phyloP scores from a whole-genome alignment of 106 monocot species.

The Dioscorea dumetorum region DNA sequence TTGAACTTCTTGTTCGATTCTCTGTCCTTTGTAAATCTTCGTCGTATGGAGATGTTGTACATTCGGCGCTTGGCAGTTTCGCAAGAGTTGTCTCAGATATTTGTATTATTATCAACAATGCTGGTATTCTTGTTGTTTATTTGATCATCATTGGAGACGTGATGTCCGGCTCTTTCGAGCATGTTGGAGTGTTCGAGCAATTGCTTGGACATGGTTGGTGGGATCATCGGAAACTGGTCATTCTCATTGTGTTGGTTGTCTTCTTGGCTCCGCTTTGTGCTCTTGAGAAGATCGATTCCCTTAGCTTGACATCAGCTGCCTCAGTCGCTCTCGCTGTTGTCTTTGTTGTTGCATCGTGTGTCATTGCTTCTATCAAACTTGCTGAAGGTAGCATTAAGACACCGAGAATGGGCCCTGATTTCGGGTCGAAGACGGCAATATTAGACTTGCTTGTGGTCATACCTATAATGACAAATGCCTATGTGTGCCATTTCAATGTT shows the following conservation, averaged over 20 bases:
- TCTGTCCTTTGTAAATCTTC: constrained; percentile 39
- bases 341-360: constrained; percentile 45
- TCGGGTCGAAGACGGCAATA: constrained; percentile 37
- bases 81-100: constrained; percentile 48
- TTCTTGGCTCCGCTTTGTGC: constrained; percentile 67
- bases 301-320: constrained; percentile 65
- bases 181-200: constrained; percentile 64
- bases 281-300: constrained; percentile 73
- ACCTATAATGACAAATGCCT: constrained; percentile 76
- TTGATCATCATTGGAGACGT: constrained; percentile 85
- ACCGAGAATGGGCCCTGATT: constrained; percentile 68
- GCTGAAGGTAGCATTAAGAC: constrained; percentile 27
- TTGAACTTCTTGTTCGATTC: constrained; percentile 73
- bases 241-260: constrained; percentile 45
- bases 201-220: constrained; percentile 50
- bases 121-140: constrained; percentile 75
- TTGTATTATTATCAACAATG: constrained; percentile 73
- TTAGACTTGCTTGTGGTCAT: constrained; percentile 54
- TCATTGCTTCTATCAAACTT: constrained; percentile 33
- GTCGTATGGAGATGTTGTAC: constrained; percentile 62
- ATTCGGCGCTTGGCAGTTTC: constrained; percentile 48
- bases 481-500: constrained; percentile 83
- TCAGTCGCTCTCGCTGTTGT: constrained; percentile 53
- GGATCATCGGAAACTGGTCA: constrained; percentile 54
- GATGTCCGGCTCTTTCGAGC: constrained; percentile 63